These are phyloP conservation scores for Diaporthe citrichinensis DNA, from an alignment of 2,329 filamentous ascomycete genomes.

Conservation along the genomic window DNA sequence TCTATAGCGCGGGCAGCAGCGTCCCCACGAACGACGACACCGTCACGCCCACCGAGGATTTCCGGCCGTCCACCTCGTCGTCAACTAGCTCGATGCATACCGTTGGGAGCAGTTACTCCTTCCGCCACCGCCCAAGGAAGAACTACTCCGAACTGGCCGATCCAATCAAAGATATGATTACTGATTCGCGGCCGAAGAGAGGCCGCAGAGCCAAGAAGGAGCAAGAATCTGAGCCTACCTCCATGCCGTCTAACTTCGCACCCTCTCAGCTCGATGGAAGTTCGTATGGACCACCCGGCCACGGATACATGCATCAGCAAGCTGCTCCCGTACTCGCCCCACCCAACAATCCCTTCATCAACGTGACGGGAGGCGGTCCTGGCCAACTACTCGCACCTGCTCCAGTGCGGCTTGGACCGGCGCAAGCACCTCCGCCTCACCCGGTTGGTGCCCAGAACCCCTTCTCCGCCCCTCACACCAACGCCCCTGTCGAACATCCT, in stretches of 20 bases:
- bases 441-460: constrained; percentile 41
- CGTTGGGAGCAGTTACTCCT: constrained; percentile 65
- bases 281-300: constrained; percentile 12
- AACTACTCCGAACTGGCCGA: constrained; percentile 66
- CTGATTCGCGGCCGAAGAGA: constrained; percentile 53
- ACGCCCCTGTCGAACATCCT: constrained; percentile 35
- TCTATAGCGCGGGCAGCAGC: constrained; percentile 50
- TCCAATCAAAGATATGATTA: constrained; percentile 55
- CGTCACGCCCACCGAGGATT: constrained; percentile 58
- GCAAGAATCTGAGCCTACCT: constrained; percentile 37
- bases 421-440: constrained; percentile 34
- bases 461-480: constrained; percentile 40
- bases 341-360: constrained; percentile 41
- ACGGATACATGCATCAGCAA: constrained; percentile 32
- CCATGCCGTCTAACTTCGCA: constrained; percentile 34
- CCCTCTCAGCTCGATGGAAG: constrained; percentile 25
- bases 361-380: constrained; percentile 40
- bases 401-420: constrained; percentile 36
- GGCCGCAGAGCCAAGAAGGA: constrained; percentile 41
- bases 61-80: constrained; percentile 66
- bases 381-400: constrained; percentile 40
- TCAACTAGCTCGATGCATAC: constrained; percentile 66
- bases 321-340: constrained; percentile 36
- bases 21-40: constrained; percentile 50
- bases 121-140: constrained; percentile 69